A percentile compares a stretch with the other conserved stretches of the same genome.
These are phyloP conservation scores for Penicillium bialowiezense DNA, from an alignment of 495 filamentous ascomycete species.

Conservation along the genomic window DNA sequence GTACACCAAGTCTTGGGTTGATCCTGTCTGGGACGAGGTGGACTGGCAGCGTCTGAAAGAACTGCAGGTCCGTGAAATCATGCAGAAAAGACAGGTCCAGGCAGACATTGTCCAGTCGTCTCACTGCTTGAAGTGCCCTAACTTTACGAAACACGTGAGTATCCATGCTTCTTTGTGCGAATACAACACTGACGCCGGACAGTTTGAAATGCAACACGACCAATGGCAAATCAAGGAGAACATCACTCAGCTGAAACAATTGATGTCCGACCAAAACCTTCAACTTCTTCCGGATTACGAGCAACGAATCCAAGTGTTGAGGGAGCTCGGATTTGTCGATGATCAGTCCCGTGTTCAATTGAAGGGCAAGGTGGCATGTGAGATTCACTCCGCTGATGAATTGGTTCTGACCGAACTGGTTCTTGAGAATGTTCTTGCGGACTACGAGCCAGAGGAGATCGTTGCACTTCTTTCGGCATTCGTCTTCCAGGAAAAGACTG, in stretches of 20 bases:
- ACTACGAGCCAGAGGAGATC: conserved; percentile 95
- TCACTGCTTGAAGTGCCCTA: conserved; percentile 61
- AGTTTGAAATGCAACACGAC: conserved; percentile 91
- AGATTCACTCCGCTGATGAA: conserved; percentile 96
- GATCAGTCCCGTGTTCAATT: conserved; percentile 77
- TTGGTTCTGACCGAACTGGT: conserved; percentile 96
- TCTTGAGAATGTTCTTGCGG: conserved; percentile 91
- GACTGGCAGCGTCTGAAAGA: conserved; percentile 79
- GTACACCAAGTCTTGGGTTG: conserved; percentile 67
- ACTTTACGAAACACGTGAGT: conserved; percentile 84
- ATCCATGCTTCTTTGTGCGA: neutral
- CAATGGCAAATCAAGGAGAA: conserved; percentile 93
- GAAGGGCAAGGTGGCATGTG: conserved; percentile 97
- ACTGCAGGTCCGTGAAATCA: conserved; percentile 68
- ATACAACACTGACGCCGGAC: neutral
- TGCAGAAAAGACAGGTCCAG: conserved; percentile 63
- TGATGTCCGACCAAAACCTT: conserved; percentile 94
- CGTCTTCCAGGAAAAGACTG: conserved; percentile 98
- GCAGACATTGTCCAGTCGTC: conserved; percentile 55
- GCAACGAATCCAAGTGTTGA: conserved; percentile 86
- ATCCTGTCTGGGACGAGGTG: conserved; percentile 76
- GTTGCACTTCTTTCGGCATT: conserved; percentile 91
- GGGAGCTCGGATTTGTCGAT: conserved; percentile 89
- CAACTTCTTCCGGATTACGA: conserved; percentile 98
- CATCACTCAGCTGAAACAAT: conserved; percentile 75